These are phyloP conservation scores for Eucalyptus polyanthemos DNA, from an alignment of 345 rosid species.

Conservation along the genomic window DNA sequence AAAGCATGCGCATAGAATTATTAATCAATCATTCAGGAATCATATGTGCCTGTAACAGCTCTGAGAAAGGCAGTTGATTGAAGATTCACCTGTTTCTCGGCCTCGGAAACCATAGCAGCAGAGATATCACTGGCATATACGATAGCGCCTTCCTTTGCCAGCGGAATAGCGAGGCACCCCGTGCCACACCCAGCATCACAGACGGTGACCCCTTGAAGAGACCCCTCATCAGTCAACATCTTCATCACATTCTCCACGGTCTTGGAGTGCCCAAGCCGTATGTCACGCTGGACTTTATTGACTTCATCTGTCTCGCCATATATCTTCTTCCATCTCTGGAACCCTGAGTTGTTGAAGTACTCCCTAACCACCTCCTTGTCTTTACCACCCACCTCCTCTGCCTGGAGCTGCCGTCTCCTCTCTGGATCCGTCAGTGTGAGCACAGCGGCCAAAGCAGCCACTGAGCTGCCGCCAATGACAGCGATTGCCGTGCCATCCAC, in stretches of 20 bases:
- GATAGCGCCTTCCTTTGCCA: conserved; percentile 78
- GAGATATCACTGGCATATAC: conserved; percentile 90
- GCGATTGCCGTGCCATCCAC: conserved; percentile 58
- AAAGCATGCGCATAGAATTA: not conserved
- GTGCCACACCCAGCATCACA: conserved; percentile 98
- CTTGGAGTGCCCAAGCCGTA: conserved; percentile 72
- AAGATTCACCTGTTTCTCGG: conserved; percentile 50
- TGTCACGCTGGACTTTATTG: conserved; percentile 71
- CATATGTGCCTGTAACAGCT: not conserved
- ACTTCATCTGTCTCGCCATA: conserved; percentile 88
- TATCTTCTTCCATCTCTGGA: conserved; percentile 93
- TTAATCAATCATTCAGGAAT: not conserved
- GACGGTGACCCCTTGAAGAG: conserved; percentile 65
- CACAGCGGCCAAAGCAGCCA: conserved; percentile 81
- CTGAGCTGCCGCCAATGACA: conserved; percentile 67
- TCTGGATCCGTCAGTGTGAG: conserved; percentile 73
- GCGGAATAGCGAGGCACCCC: conserved; percentile 62
- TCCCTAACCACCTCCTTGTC: conserved; percentile 92
- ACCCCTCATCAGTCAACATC: conserved; percentile 66
- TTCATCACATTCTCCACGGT: conserved; percentile 69
- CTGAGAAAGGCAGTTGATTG: not conserved
- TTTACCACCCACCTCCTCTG: conserved; percentile 88
- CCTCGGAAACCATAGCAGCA: conserved; percentile 91
- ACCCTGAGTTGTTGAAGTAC: conserved; percentile 81
- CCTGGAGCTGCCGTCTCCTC: conserved; percentile 67